phyloP scores from a whole-genome alignment of 1,139 yeast species.

The Zygotorulaspora mrakii region DNA sequence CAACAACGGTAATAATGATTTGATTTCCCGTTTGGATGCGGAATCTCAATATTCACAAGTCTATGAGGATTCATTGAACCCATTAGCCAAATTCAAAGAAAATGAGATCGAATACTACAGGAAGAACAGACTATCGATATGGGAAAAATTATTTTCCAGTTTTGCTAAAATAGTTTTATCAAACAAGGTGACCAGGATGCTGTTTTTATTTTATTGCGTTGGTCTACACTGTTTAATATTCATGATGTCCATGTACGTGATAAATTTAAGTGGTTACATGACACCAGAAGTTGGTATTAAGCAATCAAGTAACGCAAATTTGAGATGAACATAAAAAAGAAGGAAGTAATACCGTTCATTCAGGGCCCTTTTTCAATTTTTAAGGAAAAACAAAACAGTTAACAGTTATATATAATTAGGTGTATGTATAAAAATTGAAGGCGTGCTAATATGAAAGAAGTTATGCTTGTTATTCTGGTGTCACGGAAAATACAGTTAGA shows the following conservation, averaged over 20 bases:
- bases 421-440: too few species aligned
- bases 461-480: too few species aligned
- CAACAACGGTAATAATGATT: too few species aligned
- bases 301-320: constrained; percentile 17
- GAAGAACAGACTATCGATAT: constrained; percentile 64
- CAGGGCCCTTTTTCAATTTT: too few species aligned
- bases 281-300: constrained; percentile 48
- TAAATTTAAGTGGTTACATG: constrained; percentile 45
- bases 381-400: too few species aligned
- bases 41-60: constrained; percentile 58
- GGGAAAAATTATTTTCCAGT: constrained; percentile 74
- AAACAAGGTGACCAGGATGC: constrained; percentile 65
- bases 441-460: too few species aligned
- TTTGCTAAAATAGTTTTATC: constrained; percentile 72
- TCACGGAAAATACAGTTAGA: constrained; percentile 10
- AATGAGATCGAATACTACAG: constrained; percentile 70
- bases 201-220: constrained; percentile 69
- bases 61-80: constrained; percentile 79
- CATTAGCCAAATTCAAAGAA: constrained; percentile 77
- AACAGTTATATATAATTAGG: too few species aligned
- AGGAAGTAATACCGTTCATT: too few species aligned
- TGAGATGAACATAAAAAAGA: too few species aligned
- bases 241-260: constrained; percentile 57
- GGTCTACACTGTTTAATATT: constrained; percentile 73
- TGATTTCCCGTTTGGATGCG: constrained; percentile 36